A percentile compares a stretch with the other conserved stretches of the same genome.
Evolutionary conservation across 2,329 filamentous ascomycete genomes (phyloP).

Genomic region (Cladosporium sp.): DNA sequence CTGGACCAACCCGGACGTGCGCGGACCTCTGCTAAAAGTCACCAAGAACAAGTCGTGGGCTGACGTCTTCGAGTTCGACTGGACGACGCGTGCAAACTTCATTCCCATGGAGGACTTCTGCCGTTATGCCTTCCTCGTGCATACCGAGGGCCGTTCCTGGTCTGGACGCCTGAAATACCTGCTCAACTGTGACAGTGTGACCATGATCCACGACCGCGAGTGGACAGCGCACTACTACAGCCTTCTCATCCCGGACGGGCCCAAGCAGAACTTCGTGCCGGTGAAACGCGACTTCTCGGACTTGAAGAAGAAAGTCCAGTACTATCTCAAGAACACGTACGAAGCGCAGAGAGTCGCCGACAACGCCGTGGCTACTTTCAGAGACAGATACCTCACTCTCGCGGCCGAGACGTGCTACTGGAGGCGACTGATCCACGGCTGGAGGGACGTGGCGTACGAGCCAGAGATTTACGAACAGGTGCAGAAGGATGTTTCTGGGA

Average conservation of each 20-base stretch:
- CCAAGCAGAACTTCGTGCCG: slow-evolving; percentile 32
- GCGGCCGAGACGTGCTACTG: slow-evolving; percentile 37
- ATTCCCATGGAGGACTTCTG: slow-evolving; percentile 31
- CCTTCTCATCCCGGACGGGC: slow-evolving; percentile 28
- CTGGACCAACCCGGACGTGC: slow-evolving; percentile 30
- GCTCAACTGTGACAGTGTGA: slow-evolving; percentile 33
- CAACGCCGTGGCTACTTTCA: slow-evolving; percentile 31
- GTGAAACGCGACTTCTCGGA: slow-evolving; percentile 32
- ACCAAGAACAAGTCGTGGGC: slow-evolving; percentile 38
- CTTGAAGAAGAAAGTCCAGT: slow-evolving; percentile 22
- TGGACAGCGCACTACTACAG: slow-evolving; percentile 32
- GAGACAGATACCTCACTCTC: slow-evolving; percentile 31
- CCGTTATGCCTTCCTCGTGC: slow-evolving; percentile 29
- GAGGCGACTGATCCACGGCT: slow-evolving; percentile 33
- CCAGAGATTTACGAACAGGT: slow-evolving; percentile 15
- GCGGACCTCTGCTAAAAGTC: slow-evolving; percentile 34
- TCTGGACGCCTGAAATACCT: slow-evolving; percentile 34
- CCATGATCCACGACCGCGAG: slow-evolving; percentile 30
- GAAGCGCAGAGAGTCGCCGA: slow-evolving; percentile 29
- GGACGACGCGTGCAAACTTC: slow-evolving; percentile 22
- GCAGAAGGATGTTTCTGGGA: slow-evolving; percentile 1
- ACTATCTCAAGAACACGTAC: slow-evolving; percentile 11
- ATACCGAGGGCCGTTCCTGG: slow-evolving; percentile 34
- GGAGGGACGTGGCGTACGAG: slow-evolving; percentile 20
- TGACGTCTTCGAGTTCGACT: slow-evolving; percentile 36